Evolutionary conservation across 257 asterid species (phyloP).

Genomic region (Forsythia suspensa): DNA sequence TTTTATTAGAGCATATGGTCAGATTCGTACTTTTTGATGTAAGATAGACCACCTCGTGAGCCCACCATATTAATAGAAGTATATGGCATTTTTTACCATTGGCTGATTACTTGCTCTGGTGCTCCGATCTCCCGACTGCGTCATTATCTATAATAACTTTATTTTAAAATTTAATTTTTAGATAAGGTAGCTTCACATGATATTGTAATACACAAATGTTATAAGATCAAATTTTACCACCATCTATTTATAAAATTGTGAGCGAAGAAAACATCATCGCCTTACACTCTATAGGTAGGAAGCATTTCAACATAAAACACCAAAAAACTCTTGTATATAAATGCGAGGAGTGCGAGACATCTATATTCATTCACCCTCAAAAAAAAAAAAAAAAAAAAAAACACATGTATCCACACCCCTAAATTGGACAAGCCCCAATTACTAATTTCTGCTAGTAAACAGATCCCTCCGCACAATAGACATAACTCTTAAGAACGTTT

Average conservation of each 20-base stretch:
- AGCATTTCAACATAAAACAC: not conserved
- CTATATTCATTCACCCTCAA: not conserved
- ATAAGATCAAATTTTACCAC: no score
- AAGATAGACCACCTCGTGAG: no score
- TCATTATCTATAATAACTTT: no score
- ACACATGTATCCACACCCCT: not conserved
- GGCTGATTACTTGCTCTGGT: not conserved
- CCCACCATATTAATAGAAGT: no score
- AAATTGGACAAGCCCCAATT: not conserved
- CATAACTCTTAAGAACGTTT: not conserved
- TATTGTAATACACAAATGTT: no score
- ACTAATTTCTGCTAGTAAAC: not conserved
- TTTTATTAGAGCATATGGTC: no score
- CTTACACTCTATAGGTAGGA: not conserved
- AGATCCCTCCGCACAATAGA: not conserved
- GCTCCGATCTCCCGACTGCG: not conserved
- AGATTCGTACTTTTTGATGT: no score
- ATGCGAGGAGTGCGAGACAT: not conserved
- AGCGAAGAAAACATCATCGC: not conserved
- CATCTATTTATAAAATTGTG: not conserved
- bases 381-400: not conserved
- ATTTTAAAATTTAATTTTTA: no score
- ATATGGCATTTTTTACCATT: not conserved
- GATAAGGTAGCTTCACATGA: no score
- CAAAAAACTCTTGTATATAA: not conserved